Evolutionary conservation across 345 rosid species (phyloP).

Genomic region (Eucalyptus dawsonii): DNA sequence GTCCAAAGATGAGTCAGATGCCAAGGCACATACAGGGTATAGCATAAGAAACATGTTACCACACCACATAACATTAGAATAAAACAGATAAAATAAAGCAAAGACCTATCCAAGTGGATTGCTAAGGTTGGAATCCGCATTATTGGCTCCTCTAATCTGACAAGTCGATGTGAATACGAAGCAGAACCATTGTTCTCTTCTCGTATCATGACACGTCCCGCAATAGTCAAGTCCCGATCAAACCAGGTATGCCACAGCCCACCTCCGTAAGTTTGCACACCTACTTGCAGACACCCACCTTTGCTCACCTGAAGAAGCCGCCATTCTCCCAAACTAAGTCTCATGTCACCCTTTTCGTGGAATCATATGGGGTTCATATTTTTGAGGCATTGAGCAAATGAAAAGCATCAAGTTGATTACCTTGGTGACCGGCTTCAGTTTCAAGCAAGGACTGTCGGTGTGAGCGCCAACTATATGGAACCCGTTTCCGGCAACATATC

Average conservation of each 20-base stretch:
- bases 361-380: neutral
- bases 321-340: neutral
- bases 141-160: slow-evolving; percentile 76
- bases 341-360: neutral
- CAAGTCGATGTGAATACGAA: slow-evolving; percentile 57
- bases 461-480: slow-evolving; percentile 85
- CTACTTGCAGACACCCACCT: slow-evolving; percentile 81
- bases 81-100: neutral
- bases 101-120: slow-evolving; percentile 86
- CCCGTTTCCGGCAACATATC: slow-evolving; percentile 93
- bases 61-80: neutral
- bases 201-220: slow-evolving; percentile 73
- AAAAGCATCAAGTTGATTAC: slow-evolving; percentile 3
- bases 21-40: neutral
- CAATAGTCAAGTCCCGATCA: slow-evolving; percentile 93
- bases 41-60: neutral
- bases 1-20: neutral
- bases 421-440: slow-evolving; percentile 91
- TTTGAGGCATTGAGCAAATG: neutral
- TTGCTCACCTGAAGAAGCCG: slow-evolving; percentile 41
- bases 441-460: slow-evolving; percentile 93
- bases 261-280: slow-evolving; percentile 90
- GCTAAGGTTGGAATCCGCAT: slow-evolving; percentile 93
- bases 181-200: slow-evolving; percentile 43
- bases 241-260: slow-evolving; percentile 99